Evolutionary conservation across 2,329 filamentous ascomycete genomes (phyloP).

Genomic region (Talaromyces verruculosus): DNA sequence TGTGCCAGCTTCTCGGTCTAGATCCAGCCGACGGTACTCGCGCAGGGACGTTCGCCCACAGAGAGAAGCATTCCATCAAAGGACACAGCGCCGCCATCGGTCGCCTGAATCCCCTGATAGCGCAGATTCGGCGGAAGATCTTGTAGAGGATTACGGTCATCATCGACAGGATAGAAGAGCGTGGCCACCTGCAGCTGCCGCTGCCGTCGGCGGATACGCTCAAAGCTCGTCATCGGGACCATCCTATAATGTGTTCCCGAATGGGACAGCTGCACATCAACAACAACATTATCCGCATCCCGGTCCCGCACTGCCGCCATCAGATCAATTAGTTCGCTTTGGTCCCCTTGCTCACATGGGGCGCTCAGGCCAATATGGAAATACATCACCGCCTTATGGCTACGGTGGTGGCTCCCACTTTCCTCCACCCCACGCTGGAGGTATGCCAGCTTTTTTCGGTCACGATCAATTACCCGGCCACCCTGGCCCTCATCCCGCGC

Average conservation of each 20-base stretch:
- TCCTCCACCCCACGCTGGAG: conserved; percentile 29
- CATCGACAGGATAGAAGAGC: conserved; percentile 35
- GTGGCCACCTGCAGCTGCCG: conserved; percentile 35
- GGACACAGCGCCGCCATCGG: conserved; percentile 44
- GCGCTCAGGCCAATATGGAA: conserved; percentile 30
- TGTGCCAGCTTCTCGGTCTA: conserved; percentile 39
- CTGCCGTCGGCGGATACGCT: conserved; percentile 36
- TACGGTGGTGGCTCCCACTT: conserved; percentile 32
- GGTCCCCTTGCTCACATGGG: conserved; percentile 29
- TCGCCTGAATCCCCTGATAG: conserved; percentile 59
- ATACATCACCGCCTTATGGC: conserved; percentile 30
- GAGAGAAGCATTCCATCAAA: conserved; percentile 38
- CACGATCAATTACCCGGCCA: conserved; percentile 32
- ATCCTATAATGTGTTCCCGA: conserved; percentile 38
- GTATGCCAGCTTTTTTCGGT: conserved; percentile 31
- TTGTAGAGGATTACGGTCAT: conserved; percentile 49
- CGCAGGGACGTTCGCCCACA: conserved; percentile 35
- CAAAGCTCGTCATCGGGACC: conserved; percentile 44
- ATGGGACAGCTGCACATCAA: conserved; percentile 29
- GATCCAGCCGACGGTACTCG: conserved; percentile 38
- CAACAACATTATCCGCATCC: conserved; percentile 32
- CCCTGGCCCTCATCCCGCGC: conserved; percentile 30
- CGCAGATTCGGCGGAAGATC: conserved; percentile 66
- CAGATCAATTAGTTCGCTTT: conserved; percentile 38
- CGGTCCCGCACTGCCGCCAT: conserved; percentile 29